Conservation (phyloP, 306 rosid genomes). For the Malus fusca region DNA sequence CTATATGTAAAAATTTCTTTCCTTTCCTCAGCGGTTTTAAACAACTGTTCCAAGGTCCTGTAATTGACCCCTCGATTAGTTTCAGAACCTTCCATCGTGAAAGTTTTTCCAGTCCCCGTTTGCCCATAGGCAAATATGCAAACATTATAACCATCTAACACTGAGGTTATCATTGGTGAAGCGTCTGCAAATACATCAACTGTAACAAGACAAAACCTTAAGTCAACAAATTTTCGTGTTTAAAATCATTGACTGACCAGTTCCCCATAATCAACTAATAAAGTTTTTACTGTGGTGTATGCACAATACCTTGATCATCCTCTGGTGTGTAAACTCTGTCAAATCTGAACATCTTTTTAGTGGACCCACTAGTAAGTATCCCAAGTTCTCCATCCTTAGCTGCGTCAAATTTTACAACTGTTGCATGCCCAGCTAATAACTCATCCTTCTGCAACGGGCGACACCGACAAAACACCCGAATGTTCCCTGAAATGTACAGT, state of each 20-base stretch:
- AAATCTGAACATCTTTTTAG: slow-evolving; percentile 16
- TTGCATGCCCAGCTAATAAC: slow-evolving; percentile 6
- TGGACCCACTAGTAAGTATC: slow-evolving; percentile 5
- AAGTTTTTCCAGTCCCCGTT: slow-evolving; percentile 69
- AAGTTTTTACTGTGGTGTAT: background rate
- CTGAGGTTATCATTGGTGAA: slow-evolving; percentile 44
- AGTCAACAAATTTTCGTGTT: background rate
- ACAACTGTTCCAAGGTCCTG: slow-evolving; percentile 13
- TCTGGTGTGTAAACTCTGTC: slow-evolving; percentile 20
- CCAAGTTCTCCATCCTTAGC: slow-evolving; percentile 23
- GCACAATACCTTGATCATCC: slow-evolving; percentile 17
- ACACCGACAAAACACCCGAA: slow-evolving; percentile 58
- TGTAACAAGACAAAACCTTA: slow-evolving; percentile 7
- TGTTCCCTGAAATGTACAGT: slow-evolving; percentile 42
- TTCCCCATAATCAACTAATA: background rate
- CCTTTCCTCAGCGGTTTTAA: slow-evolving; percentile 11
- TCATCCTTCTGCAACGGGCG: slow-evolving; percentile 39
- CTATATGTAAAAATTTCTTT: background rate
- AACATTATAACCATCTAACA: slow-evolving; percentile 56
- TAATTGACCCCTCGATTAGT: slow-evolving; percentile 13
- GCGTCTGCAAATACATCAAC: slow-evolving; percentile 54
- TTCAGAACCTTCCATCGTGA: slow-evolving; percentile 45
- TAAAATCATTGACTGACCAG: background rate
- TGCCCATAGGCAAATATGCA: slow-evolving; percentile 69
- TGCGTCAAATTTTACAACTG: slow-evolving; percentile 17